Conservation (phyloP, 768 basidiomycete genomes). For the Arthromyces matolae region DNA sequence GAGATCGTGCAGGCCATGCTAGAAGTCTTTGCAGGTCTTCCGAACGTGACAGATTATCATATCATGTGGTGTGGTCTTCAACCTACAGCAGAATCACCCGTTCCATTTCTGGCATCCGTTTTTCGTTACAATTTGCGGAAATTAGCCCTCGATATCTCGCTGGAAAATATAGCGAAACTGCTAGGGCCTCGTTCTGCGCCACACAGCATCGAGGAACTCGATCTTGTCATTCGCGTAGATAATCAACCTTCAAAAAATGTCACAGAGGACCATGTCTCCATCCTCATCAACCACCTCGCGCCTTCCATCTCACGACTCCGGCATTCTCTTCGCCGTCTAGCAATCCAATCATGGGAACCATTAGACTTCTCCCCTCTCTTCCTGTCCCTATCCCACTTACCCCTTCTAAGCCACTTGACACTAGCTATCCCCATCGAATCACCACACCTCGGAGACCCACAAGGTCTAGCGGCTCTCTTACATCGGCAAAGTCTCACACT, state of each 20-base stretch:
- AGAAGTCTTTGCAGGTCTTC: conserved; percentile 40
- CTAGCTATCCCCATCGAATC: conserved; percentile 38
- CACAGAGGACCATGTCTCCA: conserved; percentile 23
- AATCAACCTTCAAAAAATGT: conserved; percentile 15
- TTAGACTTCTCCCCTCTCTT: conserved; percentile 43
- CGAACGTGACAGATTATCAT: conserved; percentile 46
- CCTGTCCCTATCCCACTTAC: conserved; percentile 27
- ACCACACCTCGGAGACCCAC: conserved; percentile 40
- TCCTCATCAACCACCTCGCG: conserved; percentile 35
- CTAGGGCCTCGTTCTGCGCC: conserved; percentile 27
- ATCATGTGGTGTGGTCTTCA: conserved; percentile 47
- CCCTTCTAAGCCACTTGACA: conserved; percentile 32
- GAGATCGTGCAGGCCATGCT: conserved; percentile 39
- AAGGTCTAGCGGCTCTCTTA: conserved; percentile 34
- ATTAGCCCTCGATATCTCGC: conserved; percentile 39
- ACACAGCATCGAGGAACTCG: conserved; percentile 37
- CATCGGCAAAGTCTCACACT: conserved; percentile 32
- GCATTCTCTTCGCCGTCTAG: conserved; percentile 33
- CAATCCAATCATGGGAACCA: conserved; percentile 41
- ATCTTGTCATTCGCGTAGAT: conserved; percentile 40
- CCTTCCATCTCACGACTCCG: conserved; percentile 35
- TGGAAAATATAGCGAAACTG: conserved; percentile 38
- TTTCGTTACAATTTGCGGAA: conserved; percentile 36
- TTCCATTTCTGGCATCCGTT: conserved; percentile 32
- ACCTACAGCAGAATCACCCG: conserved; percentile 22